These are phyloP conservation scores for Erodium maritimum DNA, from an alignment of 345 rosid species.

Conservation along the genomic window DNA sequence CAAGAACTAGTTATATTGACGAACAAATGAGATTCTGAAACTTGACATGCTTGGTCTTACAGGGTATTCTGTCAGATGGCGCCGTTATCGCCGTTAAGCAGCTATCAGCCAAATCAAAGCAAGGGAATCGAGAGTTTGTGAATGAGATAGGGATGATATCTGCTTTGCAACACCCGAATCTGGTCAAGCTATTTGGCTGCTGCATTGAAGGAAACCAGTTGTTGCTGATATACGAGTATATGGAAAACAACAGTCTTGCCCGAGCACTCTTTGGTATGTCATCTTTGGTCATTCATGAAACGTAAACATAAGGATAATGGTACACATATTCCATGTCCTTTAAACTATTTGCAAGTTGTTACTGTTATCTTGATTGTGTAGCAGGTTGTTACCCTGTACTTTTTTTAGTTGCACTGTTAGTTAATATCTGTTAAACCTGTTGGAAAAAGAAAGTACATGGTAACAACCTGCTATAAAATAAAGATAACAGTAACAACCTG, in stretches of 20 bases:
- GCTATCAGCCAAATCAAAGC: conserved; percentile 58
- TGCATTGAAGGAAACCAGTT: conserved; percentile 59
- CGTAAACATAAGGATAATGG: too few species aligned
- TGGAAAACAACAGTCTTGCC: conserved; percentile 57
- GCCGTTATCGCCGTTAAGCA: conserved; percentile 54
- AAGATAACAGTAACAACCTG: too few species aligned
- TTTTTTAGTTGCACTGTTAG: too few species aligned
- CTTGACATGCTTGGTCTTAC: neutral
- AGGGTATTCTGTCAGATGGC: conserved; percentile 52
- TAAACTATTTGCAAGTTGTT: too few species aligned
- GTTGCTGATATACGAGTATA: conserved; percentile 46
- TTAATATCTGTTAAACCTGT: too few species aligned
- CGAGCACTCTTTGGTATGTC: conserved; percentile 49
- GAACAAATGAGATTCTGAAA: neutral
- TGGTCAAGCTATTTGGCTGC: conserved; percentile 50
- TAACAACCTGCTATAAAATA: too few species aligned
- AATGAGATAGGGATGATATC: conserved; percentile 71
- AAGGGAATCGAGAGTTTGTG: conserved; percentile 61
- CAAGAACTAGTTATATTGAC: too few species aligned
- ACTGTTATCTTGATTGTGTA: too few species aligned
- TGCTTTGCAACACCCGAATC: conserved; percentile 58
- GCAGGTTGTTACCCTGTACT: too few species aligned
- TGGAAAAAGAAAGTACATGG: too few species aligned
- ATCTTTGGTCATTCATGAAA: neutral
- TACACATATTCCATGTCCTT: too few species aligned